Conservation (phyloP, 2,329 filamentous ascomycete genomes). For the Colletotrichum caudatum region DNA sequence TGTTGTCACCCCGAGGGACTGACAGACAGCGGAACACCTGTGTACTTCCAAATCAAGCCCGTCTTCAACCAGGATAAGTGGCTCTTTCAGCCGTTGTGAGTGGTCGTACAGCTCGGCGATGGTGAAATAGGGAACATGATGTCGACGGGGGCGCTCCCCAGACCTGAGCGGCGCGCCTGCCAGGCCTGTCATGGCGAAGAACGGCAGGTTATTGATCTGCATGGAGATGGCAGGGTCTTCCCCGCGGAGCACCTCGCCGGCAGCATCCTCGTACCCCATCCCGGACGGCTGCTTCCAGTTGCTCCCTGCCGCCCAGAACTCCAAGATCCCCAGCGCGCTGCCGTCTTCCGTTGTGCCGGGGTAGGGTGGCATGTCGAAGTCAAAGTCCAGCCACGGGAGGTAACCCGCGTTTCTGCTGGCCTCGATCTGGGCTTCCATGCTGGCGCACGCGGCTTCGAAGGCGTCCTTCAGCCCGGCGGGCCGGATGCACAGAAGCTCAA, state of each 20-base stretch:
- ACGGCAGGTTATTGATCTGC: not conserved
- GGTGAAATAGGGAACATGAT: slow-evolving; percentile 21
- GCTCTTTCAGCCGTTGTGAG: not conserved
- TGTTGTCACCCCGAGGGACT: not conserved
- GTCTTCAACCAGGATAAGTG: slow-evolving; percentile 15
- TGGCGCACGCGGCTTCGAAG: not conserved
- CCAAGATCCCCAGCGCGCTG: not conserved
- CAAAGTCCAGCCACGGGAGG: slow-evolving; percentile 29
- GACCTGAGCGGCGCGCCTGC: not conserved
- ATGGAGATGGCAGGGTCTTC: not conserved
- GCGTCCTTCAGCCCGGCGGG: slow-evolving; percentile 4
- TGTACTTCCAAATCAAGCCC: slow-evolving; percentile 24
- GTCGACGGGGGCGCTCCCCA: not conserved
- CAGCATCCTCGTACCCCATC: not conserved
- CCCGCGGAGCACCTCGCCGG: not conserved
- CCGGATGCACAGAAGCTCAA: not conserved
- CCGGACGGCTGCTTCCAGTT: not conserved
- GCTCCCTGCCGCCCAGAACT: not conserved
- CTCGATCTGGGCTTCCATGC: slow-evolving; percentile 4
- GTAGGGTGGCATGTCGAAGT: slow-evolving; percentile 27
- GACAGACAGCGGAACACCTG: not conserved
- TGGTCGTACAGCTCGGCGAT: slow-evolving; percentile 30
- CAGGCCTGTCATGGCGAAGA: not conserved
- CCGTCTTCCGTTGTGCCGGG: not conserved
- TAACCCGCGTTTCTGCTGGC: not conserved